Evolutionary conservation across 257 asterid genomes (phyloP).

Genomic region (Paulownia fortunei): DNA sequence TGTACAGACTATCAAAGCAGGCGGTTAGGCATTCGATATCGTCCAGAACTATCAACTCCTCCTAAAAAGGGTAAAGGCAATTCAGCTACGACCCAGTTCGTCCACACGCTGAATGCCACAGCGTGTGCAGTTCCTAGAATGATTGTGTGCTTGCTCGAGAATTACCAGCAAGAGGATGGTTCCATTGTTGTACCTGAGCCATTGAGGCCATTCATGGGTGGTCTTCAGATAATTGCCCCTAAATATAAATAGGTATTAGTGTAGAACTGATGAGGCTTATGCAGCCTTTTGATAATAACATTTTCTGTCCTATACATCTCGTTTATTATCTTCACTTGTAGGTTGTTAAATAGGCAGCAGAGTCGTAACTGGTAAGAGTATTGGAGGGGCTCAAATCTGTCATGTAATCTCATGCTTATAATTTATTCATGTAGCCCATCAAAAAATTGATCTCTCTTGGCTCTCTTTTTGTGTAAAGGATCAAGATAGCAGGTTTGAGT

Average conservation of each 20-base stretch:
- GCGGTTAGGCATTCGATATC: slow-evolving; percentile 84
- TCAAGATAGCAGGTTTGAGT: too few relatives aligned
- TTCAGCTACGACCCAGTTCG: slow-evolving; percentile 67
- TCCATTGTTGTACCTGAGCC: slow-evolving; percentile 76
- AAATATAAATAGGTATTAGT: slow-evolving; percentile 34
- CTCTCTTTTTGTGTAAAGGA: too few relatives aligned
- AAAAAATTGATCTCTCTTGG: neutral
- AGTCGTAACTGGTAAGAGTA: neutral
- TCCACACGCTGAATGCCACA: slow-evolving; percentile 96
- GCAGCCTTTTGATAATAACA: neutral
- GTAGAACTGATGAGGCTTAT: slow-evolving; percentile 10
- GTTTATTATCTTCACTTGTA: neutral
- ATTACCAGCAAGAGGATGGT: slow-evolving; percentile 97
- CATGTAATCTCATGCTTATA: neutral
- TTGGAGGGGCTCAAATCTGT: neutral
- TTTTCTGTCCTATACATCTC: neutral
- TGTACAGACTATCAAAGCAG: slow-evolving; percentile 98
- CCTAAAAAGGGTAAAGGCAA: slow-evolving; percentile 74
- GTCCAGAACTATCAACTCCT: slow-evolving; percentile 63
- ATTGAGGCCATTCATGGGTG: slow-evolving; percentile 92
- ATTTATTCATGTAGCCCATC: neutral
- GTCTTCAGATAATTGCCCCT: slow-evolving; percentile 50
- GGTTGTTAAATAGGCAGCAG: neutral
- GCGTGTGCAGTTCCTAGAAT: slow-evolving; percentile 97
- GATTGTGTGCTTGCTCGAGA: slow-evolving; percentile 96